A percentile compares a stretch with the other conserved stretches of the same genome.
These are phyloP conservation scores for Metarhizium humberi DNA, from an alignment of 2,329 filamentous ascomycete species.

Conservation along the genomic window DNA sequence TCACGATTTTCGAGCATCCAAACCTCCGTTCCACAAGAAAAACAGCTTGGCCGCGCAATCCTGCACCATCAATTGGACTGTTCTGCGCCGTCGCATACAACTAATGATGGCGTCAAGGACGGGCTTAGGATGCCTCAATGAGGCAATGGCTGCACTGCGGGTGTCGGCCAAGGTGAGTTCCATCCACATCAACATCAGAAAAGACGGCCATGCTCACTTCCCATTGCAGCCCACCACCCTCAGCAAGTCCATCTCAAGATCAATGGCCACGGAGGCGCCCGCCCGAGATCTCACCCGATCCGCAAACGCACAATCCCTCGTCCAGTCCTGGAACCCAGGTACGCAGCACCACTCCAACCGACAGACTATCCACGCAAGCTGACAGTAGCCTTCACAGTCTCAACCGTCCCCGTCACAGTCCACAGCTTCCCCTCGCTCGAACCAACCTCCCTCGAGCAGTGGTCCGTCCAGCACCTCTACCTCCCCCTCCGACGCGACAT, in stretches of 20 bases:
- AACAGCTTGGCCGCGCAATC: conserved; percentile 2
- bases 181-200: not conserved
- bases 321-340: conserved; percentile 38
- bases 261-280: conserved; percentile 46
- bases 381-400: conserved; percentile 27
- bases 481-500: conserved; percentile 85
- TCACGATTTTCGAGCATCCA: conserved; percentile 15
- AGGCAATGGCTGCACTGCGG: conserved; percentile 42
- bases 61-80: not conserved
- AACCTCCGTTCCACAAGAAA: not conserved
- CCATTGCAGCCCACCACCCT: conserved; percentile 21
- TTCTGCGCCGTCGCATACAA: not conserved
- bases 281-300: conserved; percentile 28
- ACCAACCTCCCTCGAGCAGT: conserved; percentile 67
- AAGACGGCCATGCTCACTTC: not conserved
- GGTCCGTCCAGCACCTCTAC: conserved; percentile 72
- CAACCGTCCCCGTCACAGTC: conserved; percentile 71
- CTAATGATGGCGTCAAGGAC: conserved; percentile 19
- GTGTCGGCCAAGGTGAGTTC: conserved; percentile 29
- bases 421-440: conserved; percentile 87
- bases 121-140: conserved; percentile 39
- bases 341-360: conserved; percentile 5
- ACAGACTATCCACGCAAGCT: not conserved
- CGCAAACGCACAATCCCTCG: conserved; percentile 23
- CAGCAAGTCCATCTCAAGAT: conserved; percentile 36